Base-by-base conservation (phyloP, 2,329 filamentous ascomycete genomes). In the Cladophialophora carrionii region DNA sequence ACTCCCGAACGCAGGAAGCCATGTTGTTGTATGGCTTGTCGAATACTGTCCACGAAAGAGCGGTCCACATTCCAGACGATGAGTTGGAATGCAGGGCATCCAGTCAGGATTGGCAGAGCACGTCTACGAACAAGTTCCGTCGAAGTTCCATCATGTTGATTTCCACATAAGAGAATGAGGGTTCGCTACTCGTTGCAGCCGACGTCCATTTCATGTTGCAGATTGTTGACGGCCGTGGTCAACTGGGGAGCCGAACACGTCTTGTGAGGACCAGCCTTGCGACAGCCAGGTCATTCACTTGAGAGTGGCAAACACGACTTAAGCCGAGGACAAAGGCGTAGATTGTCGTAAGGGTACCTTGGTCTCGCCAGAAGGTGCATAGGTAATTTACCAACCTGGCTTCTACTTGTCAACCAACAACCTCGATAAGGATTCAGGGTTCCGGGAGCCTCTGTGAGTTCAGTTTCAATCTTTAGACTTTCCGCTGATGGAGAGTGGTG, bases 21-120 rank as follows among this genome's bases (percentile, higher is more conserved):
- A 24, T 61, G 41, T 61, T 61, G 53, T 61, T 61, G 57, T 65
- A 52, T 57, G 34, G 46, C n/a, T 48, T 57, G 41, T 51, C 24
- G 46, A 53, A 48, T 65, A 62, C 51, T 43, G 3, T 52, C 41
- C 20, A 24, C 51, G 34, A 26, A 43, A 56, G 12, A 55, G 20
- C 22, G 59, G 14, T 20, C 51, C 51, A 48, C 59, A 61, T 61
- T 61, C 59, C 51, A 55, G 14, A 41, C 22, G 17, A 6, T n/a
- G 6, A 14, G 37, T 60, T 51, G 49, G 49, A 49, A 60, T 52
- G 8, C 8, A 49, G 7, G 46, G 4, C 12, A 26, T 29, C 48
- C 20, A 17, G 6, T 20, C 24, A 4, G 48, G 48, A 8, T 51
- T 29, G 48, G 17, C 12, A 12, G 20, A 22, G 20, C 48, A 51